Evolutionary conservation across 2,329 filamentous ascomycete species (phyloP).

Genomic region (Fonsecaea monophora): DNA sequence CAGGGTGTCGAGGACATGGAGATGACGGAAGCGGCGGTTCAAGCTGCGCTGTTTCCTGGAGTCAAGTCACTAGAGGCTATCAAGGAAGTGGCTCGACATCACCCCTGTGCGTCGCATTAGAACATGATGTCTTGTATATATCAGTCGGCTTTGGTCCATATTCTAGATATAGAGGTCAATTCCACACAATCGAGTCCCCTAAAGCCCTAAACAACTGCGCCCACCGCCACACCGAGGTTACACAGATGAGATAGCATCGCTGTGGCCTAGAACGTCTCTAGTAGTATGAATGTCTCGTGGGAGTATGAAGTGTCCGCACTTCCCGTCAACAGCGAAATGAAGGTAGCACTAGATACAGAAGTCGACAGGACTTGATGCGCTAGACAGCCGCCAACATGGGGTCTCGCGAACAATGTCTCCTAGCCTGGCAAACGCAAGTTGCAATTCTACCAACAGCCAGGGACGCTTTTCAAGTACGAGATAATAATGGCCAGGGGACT

Average conservation of each 20-base stretch:
- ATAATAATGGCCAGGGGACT: not conserved
- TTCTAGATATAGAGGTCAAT: constrained; percentile 3
- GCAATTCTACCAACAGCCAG: not conserved
- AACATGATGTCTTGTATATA: not conserved
- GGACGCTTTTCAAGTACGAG: not conserved
- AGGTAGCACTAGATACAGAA: not conserved
- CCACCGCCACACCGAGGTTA: not conserved
- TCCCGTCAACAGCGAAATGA: not conserved
- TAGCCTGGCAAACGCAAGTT: not conserved
- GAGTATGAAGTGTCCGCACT: not conserved
- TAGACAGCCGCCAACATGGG: not conserved
- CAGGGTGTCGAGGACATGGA: constrained; percentile 5
- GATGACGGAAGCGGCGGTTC: not conserved
- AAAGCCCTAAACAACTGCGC: not conserved
- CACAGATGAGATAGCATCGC: not conserved
- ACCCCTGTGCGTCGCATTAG: not conserved
- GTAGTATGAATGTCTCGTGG: not conserved
- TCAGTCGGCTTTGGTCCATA: not conserved
- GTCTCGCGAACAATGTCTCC: not conserved
- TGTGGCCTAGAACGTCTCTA: not conserved
- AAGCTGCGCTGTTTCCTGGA: not conserved
- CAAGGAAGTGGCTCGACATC: not conserved
- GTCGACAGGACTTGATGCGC: not conserved
- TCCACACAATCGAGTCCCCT: not conserved
- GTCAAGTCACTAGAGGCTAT: not conserved